Base-by-base conservation (phyloP, 2,329 filamentous ascomycete species). In the Colletotrichum sojae region DNA sequence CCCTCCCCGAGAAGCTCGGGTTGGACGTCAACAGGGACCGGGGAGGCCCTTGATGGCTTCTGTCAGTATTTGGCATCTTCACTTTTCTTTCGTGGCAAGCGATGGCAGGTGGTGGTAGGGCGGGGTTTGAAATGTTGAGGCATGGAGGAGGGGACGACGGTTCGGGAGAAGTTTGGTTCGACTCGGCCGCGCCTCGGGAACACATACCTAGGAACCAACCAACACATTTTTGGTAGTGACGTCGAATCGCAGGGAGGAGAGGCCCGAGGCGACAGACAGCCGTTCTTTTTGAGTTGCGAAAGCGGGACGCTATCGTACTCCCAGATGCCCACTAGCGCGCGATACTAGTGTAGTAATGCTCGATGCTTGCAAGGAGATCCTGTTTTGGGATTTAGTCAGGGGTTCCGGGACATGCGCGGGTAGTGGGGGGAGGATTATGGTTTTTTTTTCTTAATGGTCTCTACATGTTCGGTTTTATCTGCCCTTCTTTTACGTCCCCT, bases 1-100 rank as follows among this genome's bases (percentile, higher is more conserved):
- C 27, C 43, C 6, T 15, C 10, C 22, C 18, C 43, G 31, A 49
- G 63, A 46, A 40, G 56, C 57, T 31, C 13, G 31, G 39, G n/a
- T n/a, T 20, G 20, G 48, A 60, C 39, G 55, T 52, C 56, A 36
- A 31, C 56, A 54, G 49, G 55, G 56, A 54, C 39, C 9, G 40
- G 12, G 22, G 22, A 25, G 63, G 46, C 63, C 45, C 52, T 46
- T 57, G n/a, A 10, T 46, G 51, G 15, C 43, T 15, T 8, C 22
- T 22, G 20, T 27, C 31, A 27, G 54, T 6, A 12, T 40, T 40
- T 40, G 3, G 5, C 39, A 15, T 40, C 39, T 15, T 31, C n/a
- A 43, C 22, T 5, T 22, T 4, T 25, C 22, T 25, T 25, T 25
- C 5, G 22, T 25, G 5, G 5, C 5, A 25, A 25, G 22, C 22